Percentiles rank a stretch among this genome's conserved stretches.
phyloP scores from a whole-genome alignment of 495 filamentous ascomycete species.

The Stereocaulon alpinum region DNA sequence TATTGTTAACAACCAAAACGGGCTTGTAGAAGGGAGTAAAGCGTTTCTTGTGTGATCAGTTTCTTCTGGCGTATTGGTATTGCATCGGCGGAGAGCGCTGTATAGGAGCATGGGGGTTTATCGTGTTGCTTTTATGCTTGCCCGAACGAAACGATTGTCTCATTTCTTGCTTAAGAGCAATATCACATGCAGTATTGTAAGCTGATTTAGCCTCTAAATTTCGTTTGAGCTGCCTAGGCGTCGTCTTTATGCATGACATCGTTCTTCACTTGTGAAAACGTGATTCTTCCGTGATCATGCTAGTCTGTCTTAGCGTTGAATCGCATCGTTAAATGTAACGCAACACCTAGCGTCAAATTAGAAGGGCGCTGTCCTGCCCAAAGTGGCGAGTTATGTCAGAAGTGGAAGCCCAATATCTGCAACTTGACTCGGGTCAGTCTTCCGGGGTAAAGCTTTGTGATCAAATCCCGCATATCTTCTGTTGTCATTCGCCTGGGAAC shows the following conservation, averaged over 20 bases:
- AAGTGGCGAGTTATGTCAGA: too few species aligned
- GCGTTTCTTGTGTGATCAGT: conserved; percentile 40
- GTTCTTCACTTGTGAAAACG: background rate
- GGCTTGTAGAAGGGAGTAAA: conserved; percentile 67
- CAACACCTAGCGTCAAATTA: too few species aligned
- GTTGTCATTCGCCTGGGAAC: too few species aligned
- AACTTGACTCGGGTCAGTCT: too few species aligned
- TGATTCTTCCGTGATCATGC: background rate
- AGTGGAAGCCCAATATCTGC: too few species aligned
- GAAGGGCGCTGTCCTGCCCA: too few species aligned
- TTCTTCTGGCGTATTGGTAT: background rate
- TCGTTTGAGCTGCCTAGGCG: background rate
- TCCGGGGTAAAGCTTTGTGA: too few species aligned
- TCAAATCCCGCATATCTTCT: too few species aligned
- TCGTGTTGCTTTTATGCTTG: background rate
- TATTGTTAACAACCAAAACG: conserved; percentile 62
- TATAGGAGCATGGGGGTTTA: background rate
- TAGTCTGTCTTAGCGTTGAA: too few species aligned
- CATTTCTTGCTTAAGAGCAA: background rate
- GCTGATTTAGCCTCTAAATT: background rate
- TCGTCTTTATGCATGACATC: background rate
- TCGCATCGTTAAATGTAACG: too few species aligned
- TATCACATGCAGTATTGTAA: background rate
- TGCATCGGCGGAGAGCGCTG: background rate
- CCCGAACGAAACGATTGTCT: background rate